Evolutionary conservation across 2,329 filamentous ascomycete genomes (phyloP).

Genomic region (Penicillium sp.): DNA sequence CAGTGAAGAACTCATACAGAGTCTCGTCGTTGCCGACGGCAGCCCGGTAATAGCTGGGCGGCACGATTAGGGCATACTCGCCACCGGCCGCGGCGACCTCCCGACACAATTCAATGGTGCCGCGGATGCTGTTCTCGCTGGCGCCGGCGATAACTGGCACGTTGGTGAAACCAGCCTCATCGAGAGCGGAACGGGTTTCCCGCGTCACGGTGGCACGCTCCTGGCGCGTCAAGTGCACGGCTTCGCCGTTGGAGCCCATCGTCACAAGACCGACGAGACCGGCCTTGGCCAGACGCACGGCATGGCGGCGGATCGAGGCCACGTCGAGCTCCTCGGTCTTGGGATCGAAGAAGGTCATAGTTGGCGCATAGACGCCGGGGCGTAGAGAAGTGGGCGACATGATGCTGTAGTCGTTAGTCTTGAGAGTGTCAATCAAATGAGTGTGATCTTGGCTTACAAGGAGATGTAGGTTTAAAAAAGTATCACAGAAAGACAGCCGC

Average conservation of each 20-base stretch:
- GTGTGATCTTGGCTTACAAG: neutral
- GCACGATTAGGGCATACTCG: constrained; percentile 76
- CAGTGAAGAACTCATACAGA: constrained; percentile 69
- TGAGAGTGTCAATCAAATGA: neutral
- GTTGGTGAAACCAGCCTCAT: constrained; percentile 71
- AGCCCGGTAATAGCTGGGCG: constrained; percentile 78
- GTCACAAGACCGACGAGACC: constrained; percentile 79
- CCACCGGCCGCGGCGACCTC: constrained; percentile 67
- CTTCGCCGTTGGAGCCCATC: constrained; percentile 90
- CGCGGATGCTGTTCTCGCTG: constrained; percentile 76
- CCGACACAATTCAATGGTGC: constrained; percentile 72
- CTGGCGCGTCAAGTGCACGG: constrained; percentile 74
- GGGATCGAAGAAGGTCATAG: constrained; percentile 85
- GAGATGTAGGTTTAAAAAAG: neutral
- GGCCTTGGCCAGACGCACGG: constrained; percentile 70
- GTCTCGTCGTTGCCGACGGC: constrained; percentile 69
- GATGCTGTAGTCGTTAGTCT: constrained; percentile 11
- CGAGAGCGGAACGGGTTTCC: constrained; percentile 77
- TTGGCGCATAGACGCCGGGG: constrained; percentile 82
- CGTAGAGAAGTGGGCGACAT: constrained; percentile 60
- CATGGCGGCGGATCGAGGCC: constrained; percentile 74
- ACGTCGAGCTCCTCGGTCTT: constrained; percentile 83
- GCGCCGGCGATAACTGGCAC: constrained; percentile 81
- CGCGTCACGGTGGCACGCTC: constrained; percentile 74
- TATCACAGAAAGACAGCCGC: constrained; percentile 1